Evolutionary conservation across 148 eudicot genomes (phyloP), one percentile per base, ranked within the genome.

Genomic region (Cornus controversa): DNA sequence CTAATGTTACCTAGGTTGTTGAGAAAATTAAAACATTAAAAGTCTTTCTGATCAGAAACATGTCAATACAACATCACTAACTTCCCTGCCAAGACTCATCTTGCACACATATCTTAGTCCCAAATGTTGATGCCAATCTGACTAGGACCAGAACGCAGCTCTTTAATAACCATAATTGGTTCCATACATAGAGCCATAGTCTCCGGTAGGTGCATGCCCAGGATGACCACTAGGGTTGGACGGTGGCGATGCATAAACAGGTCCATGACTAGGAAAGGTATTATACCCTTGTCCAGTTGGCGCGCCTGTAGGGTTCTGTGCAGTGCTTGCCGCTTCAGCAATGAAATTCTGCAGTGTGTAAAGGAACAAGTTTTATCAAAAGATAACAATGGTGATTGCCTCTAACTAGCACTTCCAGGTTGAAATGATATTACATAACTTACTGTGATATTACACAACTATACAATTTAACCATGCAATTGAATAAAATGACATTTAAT

Each of bases 281-380:
- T 84, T 80, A 66, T 82, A 82, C 14, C 80, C 84, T 66, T 87
- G 90, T 72, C 76, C 72, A 29, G 82, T 34, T 54, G 82, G 84
- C 63, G 74, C 71, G 10, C 66, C 83, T 4, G 74, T 36, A 53
- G 82, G 20, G 60, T 80, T 80, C 80, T 87, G 85, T 54, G 81
- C 70, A 40, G 67, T 40, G 20, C 71, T 79, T 54, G 82, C 86
- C 26, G 86, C 89, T 20, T 87, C 90, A 72, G 87, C 87, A 53
- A 87, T 69, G 66, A 70, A 82, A 78, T 84, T 84, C 90, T 87
- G 86, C 77, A 86, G 24, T n/a, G n/a, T n/a, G n/a, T 70, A 79
- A 15, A 8, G 4, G 10, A 60, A 60, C 23, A 60, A 50, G 57
- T 6, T 6, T 6, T 40, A 40, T 40, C 7, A 40, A 40, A 40